A percentile compares a stretch with the other conserved stretches of the same genome.
Evolutionary conservation across 2,329 filamentous ascomycete species (phyloP).

Genomic region (Aureobasidium sp.): DNA sequence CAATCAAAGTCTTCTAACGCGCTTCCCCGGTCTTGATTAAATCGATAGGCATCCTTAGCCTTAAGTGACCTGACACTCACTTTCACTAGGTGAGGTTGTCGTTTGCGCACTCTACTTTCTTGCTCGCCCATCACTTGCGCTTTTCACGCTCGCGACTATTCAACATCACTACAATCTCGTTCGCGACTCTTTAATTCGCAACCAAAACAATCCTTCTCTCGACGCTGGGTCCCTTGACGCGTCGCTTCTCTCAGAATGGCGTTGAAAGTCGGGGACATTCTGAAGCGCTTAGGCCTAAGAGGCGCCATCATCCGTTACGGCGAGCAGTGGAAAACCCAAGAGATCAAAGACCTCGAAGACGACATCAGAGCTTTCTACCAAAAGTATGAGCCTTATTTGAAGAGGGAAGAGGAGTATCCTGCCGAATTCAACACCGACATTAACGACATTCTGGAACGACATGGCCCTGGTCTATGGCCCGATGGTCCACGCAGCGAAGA

Average conservation of each 20-base stretch:
- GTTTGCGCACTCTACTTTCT: neutral
- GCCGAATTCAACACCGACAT: neutral
- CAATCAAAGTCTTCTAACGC: neutral
- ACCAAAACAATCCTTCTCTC: neutral
- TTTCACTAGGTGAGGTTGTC: neutral
- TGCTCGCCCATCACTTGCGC: neutral
- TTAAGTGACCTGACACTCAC: neutral
- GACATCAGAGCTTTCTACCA: neutral
- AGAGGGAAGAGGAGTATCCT: neutral
- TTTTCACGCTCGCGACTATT: neutral
- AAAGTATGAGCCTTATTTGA: neutral
- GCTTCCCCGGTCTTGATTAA: neutral
- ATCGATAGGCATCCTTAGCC: constrained; percentile 1
- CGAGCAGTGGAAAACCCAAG: constrained; percentile 6
- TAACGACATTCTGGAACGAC: neutral
- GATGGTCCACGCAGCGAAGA: neutral
- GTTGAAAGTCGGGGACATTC: neutral
- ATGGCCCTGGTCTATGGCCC: neutral
- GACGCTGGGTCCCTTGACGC: neutral
- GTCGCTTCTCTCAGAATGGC: neutral
- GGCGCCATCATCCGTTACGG: neutral
- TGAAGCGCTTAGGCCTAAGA: neutral
- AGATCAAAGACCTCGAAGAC: neutral
- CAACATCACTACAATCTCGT: neutral
- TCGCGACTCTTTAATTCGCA: neutral